phyloP scores from a whole-genome alignment of 1,284 basidiomycete species.

The Austroboletus niveus region DNA sequence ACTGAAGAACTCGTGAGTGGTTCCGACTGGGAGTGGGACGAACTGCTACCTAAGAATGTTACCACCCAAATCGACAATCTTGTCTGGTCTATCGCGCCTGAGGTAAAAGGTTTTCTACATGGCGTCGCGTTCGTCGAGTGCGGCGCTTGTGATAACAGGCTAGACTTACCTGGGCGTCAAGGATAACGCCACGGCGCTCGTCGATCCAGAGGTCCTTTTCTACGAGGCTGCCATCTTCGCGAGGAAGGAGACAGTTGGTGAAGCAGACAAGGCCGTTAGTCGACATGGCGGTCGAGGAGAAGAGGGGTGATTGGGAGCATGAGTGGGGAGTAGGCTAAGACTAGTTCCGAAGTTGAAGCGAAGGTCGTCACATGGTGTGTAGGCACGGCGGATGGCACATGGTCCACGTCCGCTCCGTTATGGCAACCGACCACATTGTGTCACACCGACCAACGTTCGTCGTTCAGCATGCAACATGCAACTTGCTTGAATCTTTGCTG shows the following conservation, averaged over 20 bases:
- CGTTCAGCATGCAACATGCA: too few species aligned
- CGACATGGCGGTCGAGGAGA: conserved; percentile 19
- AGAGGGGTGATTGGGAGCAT: neutral
- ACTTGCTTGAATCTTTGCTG: too few species aligned
- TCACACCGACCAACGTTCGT: too few species aligned
- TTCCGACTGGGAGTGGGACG: neutral
- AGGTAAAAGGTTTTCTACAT: conserved; percentile 56
- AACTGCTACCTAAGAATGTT: conserved; percentile 60
- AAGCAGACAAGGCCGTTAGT: conserved; percentile 74
- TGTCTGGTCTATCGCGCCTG: conserved; percentile 58
- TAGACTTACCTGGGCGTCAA: conserved; percentile 64
- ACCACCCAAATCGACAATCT: conserved; percentile 63
- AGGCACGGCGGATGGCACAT: neutral
- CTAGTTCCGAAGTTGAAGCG: too few species aligned
- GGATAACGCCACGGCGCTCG: conserved; percentile 60
- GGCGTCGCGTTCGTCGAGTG: conserved; percentile 3
- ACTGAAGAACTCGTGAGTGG: conserved; percentile 34
- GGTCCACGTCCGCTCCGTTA: neutral
- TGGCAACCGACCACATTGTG: neutral
- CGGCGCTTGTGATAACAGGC: neutral
- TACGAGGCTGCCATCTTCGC: conserved; percentile 70
- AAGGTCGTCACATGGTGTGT: too few species aligned
- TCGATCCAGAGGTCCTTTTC: conserved; percentile 78
- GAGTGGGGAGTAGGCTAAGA: too few species aligned
- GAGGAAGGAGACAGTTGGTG: conserved; percentile 77